Base-by-base conservation (phyloP, 2,329 filamentous ascomycete genomes). In the Trichoderma asperellum region DNA sequence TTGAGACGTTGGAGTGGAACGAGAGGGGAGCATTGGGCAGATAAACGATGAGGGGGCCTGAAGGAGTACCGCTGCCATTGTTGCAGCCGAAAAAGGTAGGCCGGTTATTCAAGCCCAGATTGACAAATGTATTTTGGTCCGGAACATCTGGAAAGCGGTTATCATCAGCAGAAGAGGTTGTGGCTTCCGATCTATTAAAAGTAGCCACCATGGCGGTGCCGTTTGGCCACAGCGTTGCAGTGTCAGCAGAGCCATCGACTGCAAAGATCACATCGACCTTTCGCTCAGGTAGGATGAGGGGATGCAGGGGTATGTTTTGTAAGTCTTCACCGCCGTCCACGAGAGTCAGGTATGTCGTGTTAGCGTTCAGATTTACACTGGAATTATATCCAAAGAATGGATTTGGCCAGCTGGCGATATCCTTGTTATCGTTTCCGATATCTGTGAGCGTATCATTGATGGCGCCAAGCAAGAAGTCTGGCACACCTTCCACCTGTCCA, bases 51-150 rank as follows among this genome's bases (percentile, higher is more conserved):
- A 96, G 78, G 0, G 92, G 92, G 0, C 84, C 80, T 0, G 77
- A 58, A 16, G 66, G 58, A 12, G 63, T 68, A 27, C 34, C n/a
- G 24, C 59, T 70, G 3, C 40, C 21, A 35, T 93, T 82, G 16
- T 12, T 59, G 80, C 92, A 96, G 56, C 92, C 92, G 76, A 96
- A 96, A 83, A 96, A 94, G 1, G 90, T 91, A 0, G 92, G 93
- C 5, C 85, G 85, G 70, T 83, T 86, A 83, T 94, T 95, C 6
- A 95, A 55, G 4, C 91, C 90, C 0, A 92, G 83, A 77, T 94
- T 94, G 72, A 95, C 83, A 76, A 96, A 93, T 0, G 92, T 94
- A 79, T 94, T 92, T 63, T 86, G 81, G 71, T 92, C 91, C 0
- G 92, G 93, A 0, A 96, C 82, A 1, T 85, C 79, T 0, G 92